A percentile compares a stretch with the other conserved stretches of the same genome.
Evolutionary conservation across 1,139 yeast genomes (phyloP).

Genomic region (Blastobotrys elegans): DNA sequence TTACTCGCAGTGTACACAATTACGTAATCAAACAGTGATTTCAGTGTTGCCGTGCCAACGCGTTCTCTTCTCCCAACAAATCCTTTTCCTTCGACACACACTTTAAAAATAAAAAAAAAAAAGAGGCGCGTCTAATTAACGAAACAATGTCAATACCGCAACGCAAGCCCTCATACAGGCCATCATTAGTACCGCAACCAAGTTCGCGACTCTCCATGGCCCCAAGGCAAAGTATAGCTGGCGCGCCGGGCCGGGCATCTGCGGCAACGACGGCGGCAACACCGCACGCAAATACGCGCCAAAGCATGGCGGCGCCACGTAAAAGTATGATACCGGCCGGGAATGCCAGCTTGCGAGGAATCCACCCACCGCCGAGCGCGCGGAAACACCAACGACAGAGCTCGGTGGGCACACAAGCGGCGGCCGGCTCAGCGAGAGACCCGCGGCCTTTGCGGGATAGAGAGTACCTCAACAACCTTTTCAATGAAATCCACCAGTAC

Average conservation of each 20-base stretch:
- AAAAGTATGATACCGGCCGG: slow-evolving; percentile 14
- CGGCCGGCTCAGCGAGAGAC: slow-evolving; percentile 37
- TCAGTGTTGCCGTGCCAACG: too few relatives aligned
- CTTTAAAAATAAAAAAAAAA: not conserved
- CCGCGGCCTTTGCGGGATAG: slow-evolving; percentile 76
- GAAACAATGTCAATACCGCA: slow-evolving; percentile 13
- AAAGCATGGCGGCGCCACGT: slow-evolving; percentile 7
- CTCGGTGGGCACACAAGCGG: slow-evolving; percentile 24
- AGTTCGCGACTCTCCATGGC: slow-evolving; percentile 9
- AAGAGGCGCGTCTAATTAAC: not conserved
- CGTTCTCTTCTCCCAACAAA: too few relatives aligned
- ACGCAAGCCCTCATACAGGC: slow-evolving; percentile 21
- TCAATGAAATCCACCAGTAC: slow-evolving; percentile 46
- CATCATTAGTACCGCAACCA: slow-evolving; percentile 20
- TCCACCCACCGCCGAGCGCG: slow-evolving; percentile 10
- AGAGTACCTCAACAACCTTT: slow-evolving; percentile 62
- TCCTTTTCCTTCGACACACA: too few relatives aligned
- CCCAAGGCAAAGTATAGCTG: slow-evolving; percentile 13
- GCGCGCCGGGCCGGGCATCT: slow-evolving; percentile 11
- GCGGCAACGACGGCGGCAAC: not conserved
- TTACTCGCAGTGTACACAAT: too few relatives aligned
- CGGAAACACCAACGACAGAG: slow-evolving; percentile 18
- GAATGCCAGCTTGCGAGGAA: not conserved
- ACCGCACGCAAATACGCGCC: slow-evolving; percentile 8
- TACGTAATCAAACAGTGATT: too few relatives aligned